These are phyloP conservation scores for Fusarium sp. DNA, from an alignment of 2,329 filamentous ascomycete genomes.

Conservation along the genomic window DNA sequence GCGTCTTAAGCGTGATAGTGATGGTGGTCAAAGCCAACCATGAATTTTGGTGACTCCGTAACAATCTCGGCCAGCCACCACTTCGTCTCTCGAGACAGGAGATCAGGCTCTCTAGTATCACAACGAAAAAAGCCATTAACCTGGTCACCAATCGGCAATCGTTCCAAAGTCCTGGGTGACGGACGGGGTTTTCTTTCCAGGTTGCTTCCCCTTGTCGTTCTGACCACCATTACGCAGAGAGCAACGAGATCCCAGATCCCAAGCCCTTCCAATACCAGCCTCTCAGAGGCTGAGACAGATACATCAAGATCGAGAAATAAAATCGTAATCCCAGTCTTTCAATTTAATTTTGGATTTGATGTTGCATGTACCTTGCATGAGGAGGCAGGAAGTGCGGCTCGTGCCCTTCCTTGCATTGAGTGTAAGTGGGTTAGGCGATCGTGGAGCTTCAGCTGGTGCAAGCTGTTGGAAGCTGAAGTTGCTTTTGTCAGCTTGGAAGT, in stretches of 20 bases:
- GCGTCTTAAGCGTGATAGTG: neutral
- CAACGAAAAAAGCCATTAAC: neutral
- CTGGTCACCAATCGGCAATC: slow-evolving; percentile 22
- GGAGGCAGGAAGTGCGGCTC: slow-evolving; percentile 22
- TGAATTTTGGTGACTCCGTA: slow-evolving; percentile 13
- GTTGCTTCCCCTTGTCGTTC: neutral
- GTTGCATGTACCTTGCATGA: slow-evolving; percentile 42
- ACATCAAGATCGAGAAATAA: neutral
- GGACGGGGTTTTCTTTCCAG: neutral
- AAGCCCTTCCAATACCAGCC: slow-evolving; percentile 22
- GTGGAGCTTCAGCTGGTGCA: slow-evolving; percentile 13
- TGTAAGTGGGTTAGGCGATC: slow-evolving; percentile 26
- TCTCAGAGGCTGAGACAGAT: slow-evolving; percentile 20
- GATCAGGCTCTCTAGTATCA: neutral
- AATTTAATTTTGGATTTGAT: slow-evolving; percentile 1
- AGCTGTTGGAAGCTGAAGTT: slow-evolving; percentile 14
- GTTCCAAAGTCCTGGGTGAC: slow-evolving; percentile 16
- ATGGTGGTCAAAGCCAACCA: slow-evolving; percentile 18
- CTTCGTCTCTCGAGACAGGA: slow-evolving; percentile 1
- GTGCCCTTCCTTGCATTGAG: slow-evolving; percentile 32
- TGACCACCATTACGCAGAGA: slow-evolving; percentile 25
- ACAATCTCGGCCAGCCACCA: slow-evolving; percentile 29
- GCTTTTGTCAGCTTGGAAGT: neutral
- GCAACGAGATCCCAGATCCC: slow-evolving; percentile 1
- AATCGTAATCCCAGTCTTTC: slow-evolving; percentile 10